These are phyloP conservation scores for Cladosporium austrohemisphaericum DNA, from an alignment of 2,329 filamentous ascomycete genomes.

Conservation along the genomic window DNA sequence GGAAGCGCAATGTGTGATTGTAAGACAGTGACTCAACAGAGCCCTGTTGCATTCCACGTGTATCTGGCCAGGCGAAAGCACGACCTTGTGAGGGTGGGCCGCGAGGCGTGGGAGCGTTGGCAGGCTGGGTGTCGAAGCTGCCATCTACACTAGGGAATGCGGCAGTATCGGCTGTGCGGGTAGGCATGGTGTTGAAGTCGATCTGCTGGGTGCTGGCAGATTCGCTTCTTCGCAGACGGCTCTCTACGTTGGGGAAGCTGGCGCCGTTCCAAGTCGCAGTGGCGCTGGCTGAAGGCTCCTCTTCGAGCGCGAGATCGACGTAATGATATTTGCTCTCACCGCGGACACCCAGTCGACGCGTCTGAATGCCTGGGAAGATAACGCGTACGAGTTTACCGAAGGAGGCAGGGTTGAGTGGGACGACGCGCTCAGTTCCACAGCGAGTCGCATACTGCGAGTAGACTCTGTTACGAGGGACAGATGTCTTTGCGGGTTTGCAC, in stretches of 20 bases:
- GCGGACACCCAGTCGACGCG: conserved; percentile 81
- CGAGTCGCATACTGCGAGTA: conserved; percentile 93
- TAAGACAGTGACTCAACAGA: conserved; percentile 49
- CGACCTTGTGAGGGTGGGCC: conserved; percentile 42
- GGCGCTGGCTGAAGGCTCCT: conserved; percentile 35
- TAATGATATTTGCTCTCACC: conserved; percentile 99
- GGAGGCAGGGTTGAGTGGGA: conserved; percentile 91
- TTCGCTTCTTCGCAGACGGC: conserved; percentile 28
- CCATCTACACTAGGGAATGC: conserved; percentile 41
- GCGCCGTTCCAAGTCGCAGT: conserved; percentile 22
- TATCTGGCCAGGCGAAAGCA: conserved; percentile 47
- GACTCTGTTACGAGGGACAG: conserved; percentile 86
- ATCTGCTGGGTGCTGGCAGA: conserved; percentile 31
- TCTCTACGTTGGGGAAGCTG: conserved; percentile 19
- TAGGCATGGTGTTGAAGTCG: conserved; percentile 40
- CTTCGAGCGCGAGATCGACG: conserved; percentile 51
- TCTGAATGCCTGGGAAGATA: conserved; percentile 92
- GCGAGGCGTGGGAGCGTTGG: conserved; percentile 28
- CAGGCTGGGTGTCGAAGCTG: conserved; percentile 28
- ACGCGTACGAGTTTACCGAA: conserved; percentile 97
- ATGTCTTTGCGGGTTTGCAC: conserved; percentile 72
- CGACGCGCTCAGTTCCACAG: conserved; percentile 89
- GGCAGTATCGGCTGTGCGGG: conserved; percentile 47
- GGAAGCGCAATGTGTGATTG: conserved; percentile 62
- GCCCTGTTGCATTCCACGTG: conserved; percentile 38